Evolutionary conservation across 352 stramenopile genomes (phyloP), one percentile per base, ranked within the genome.

Genomic region (Globisporangium orthogonon): DNA sequence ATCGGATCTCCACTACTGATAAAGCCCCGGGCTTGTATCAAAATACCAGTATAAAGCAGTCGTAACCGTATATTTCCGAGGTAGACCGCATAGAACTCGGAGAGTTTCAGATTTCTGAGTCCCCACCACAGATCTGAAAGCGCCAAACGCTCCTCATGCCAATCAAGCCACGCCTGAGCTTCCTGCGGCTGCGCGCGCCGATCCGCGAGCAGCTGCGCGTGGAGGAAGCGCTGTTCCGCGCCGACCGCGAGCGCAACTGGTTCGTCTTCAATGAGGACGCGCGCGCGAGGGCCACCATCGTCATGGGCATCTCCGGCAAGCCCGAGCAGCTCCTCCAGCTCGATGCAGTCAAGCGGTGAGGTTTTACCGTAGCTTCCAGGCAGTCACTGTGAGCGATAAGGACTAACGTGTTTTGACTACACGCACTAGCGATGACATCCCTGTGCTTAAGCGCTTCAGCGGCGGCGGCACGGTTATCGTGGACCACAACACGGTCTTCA

Each of bases 381-480:
- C 23, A 23, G 23, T 23, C 23, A 23, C 23, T 23, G 23, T 23
- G 23, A 23, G 23, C 23, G 23, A 23, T 5, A 7, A 17, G 14
- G 43, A 48, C 43, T 48, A 48, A 48, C 43, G n/a, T 48, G 23
- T 23, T 23, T 23, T 23, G 43, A 29, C 43, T 48, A 48, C 43
- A 17, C 29, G 43, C 15, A 48, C 43, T 15, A 94, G 85, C 23
- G 82, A 90, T 55, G 65, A 74, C 4, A 87, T 98, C 47, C 79
- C 83, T 1, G 81, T 98, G 60, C 74, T 98, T 46, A 95, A 96
- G 72, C 86, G 97, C 50, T 99, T 99, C 73, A 98, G 85, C 14
- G 97, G 97, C 45, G 97, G 96, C 17, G 97, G 97, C 28, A 99
- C 96, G 0, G 97, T 99, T 33, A 97, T 99, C 35, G 87, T 99